Base-by-base conservation (phyloP, 441 rosid genomes). In the Mallotus repandus region DNA sequence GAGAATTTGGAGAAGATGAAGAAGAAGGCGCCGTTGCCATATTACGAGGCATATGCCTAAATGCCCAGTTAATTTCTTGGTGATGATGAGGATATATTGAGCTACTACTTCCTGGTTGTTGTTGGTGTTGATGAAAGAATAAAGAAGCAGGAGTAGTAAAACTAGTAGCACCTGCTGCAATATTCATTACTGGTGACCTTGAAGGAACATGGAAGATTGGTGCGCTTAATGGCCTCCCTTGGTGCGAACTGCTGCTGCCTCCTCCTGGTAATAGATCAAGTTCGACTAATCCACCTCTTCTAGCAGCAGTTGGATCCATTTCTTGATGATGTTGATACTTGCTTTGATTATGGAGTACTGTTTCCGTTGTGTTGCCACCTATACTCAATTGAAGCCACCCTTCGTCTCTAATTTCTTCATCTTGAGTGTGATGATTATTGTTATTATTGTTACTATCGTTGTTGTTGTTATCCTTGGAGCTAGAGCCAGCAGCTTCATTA, bases 341-440 rank as follows among this genome's bases (percentile, higher is more conserved):
- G 68, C 68, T 74, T 54, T 69, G 57, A 18, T 54, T 81, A 63
- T 79, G 79, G 77, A 74, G 74, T 67, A 64, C 67, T 16, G 73
- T 63, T 35, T 35, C 41, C 43, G 62, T 63, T 9, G 75, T 71
- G 56, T 72, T 82, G 8, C 86, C 84, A 3, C 97, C 97, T 72
- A 89, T 79, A 78, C 99, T 77, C 79, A 95, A 82, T 81, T 84
- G 92, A 25, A 95, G 91, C 99, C 99, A 95, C 3, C 83, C 84
- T 75, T 85, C 84, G 69, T 87, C 88, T 74, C 80, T 79, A 3
- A 25, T 35, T 9, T 80, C 82, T 25, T 82, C 76, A 45, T 61
- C 71, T 14, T 14, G 7, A 12, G 1, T 21, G 3, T 16, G 25
- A 18, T 8, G 15, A n/a, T 48, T 59, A 52, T 14, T 60, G 15